phyloP scores from a whole-genome alignment of 2,329 filamentous ascomycete genomes.

The Sclerotinia nivalis region DNA sequence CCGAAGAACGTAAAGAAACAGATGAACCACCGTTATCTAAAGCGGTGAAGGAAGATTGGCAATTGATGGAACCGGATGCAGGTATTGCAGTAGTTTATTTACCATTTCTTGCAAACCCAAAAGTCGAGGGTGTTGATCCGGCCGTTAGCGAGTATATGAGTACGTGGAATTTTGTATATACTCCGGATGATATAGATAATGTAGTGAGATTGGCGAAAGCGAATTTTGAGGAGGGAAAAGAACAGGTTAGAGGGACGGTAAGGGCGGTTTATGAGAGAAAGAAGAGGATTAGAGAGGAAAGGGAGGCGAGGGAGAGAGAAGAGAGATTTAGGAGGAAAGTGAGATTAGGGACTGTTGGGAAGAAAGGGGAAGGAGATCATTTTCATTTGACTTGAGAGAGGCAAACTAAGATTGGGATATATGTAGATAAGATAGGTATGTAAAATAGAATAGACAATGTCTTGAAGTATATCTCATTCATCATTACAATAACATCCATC shows the following conservation, averaged over 20 bases:
- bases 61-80: conserved; percentile 72
- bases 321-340: conserved; percentile 51
- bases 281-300: conserved; percentile 64
- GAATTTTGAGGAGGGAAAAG: conserved; percentile 82
- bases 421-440: too few species aligned
- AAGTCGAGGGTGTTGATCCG: conserved; percentile 80
- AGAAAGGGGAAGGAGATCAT: conserved; percentile 59
- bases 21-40: conserved; percentile 43
- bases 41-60: conserved; percentile 62
- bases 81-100: conserved; percentile 90
- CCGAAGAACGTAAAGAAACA: conserved; percentile 66
- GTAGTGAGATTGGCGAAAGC: conserved; percentile 80
- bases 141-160: conserved; percentile 81
- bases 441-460: too few species aligned
- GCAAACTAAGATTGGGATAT: too few species aligned
- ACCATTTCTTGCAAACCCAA: conserved; percentile 80
- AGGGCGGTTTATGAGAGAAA: conserved; percentile 92
- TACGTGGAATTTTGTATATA: conserved; percentile 99
- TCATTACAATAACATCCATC: not conserved
- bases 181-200: conserved; percentile 81
- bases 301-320: conserved; percentile 46
- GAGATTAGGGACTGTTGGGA: conserved; percentile 53
- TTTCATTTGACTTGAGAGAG: conserved; percentile 15
- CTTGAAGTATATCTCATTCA: too few species aligned
- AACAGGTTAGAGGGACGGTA: conserved; percentile 75